Base-by-base conservation (phyloP, 805 yeast species). In the Wickerhamomyces ciferrii region DNA sequence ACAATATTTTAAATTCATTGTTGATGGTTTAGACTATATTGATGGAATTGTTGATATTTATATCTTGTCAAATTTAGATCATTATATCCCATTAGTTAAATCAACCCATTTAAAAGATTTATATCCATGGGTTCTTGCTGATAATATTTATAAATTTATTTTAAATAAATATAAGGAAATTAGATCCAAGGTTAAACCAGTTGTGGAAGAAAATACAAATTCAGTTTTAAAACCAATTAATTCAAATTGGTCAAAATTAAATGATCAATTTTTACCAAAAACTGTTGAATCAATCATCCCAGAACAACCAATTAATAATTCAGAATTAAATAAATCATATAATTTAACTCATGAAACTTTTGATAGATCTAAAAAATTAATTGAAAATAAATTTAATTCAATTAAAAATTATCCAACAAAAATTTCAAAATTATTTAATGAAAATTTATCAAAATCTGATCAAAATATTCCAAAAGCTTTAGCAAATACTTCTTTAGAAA, bases 391-490 rank as follows among this genome's bases (percentile, higher is more conserved):
- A 24, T 11, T 23, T 21, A 39, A 34, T 15, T 2, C 5, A 5
- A 24, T 42, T 10, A 42, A 34, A 23, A 7, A 15, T 7, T 42
- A 42, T 15, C 44, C 44, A 24, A 13, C 39, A 15, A 36, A 42
- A 11, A 36, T 42, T 15, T 23, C 44, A 13, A 17, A 21, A 13
- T n/a, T 42, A n/a, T 42, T 34, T 24, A 24, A 42, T 14, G 21
- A 20, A 15, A 27, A 34, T 9, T 35, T 42, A 17, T 5, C 17
- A 3, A 35, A 42, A 19, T 9, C 7, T 4, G 21, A 42, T 17
- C 15, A 42, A 34, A 20, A 25, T 9, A 24, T 42, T 19, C 43
- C 43, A 41, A 42, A 42, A 25, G 44, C 44, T 7, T 25, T 42
- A 10, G 39, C 25, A 6, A 27, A 18, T 4, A 42, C 44, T 23